These are phyloP conservation scores for Pyrenophora tritici-repentis DNA, from an alignment of 2,329 filamentous ascomycete species.

Conservation along the genomic window DNA sequence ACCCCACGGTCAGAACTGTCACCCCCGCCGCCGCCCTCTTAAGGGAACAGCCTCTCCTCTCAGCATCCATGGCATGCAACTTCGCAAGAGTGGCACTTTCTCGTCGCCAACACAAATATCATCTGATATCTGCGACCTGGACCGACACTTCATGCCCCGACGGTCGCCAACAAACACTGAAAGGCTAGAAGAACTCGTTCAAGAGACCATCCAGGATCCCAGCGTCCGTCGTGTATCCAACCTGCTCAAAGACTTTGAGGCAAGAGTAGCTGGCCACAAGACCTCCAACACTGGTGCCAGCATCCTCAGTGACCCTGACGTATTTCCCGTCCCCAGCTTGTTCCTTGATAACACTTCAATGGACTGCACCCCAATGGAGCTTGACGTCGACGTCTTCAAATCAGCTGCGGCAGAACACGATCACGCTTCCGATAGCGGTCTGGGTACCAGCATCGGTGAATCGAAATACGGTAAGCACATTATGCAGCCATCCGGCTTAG, in stretches of 20 bases:
- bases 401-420: conserved; percentile 54
- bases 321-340: conserved; percentile 55
- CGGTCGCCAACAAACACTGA: conserved; percentile 57
- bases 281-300: conserved; percentile 37
- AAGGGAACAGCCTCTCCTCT: conserved; percentile 43
- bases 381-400: conserved; percentile 45
- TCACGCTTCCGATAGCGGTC: conserved; percentile 83
- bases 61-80: conserved; percentile 50
- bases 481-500: conserved; percentile 23
- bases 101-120: conserved; percentile 49
- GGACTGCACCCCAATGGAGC: conserved; percentile 45
- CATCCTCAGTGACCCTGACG: conserved; percentile 55
- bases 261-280: conserved; percentile 48
- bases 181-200: conserved; percentile 54
- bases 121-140: conserved; percentile 48
- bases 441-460: conserved; percentile 80
- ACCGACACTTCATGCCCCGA: conserved; percentile 49
- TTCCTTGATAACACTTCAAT: conserved; percentile 47
- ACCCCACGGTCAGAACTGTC: conserved; percentile 47
- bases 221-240: conserved; percentile 53
- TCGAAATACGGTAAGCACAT: conserved; percentile 48
- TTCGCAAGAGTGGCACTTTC: conserved; percentile 57
- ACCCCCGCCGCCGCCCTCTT: conserved; percentile 55
- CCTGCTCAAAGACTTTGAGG: conserved; percentile 53
- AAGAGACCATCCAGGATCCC: conserved; percentile 53